These are phyloP conservation scores for Phytophthora sp. DNA, from an alignment of 352 stramenopile genomes.

Conservation along the genomic window DNA sequence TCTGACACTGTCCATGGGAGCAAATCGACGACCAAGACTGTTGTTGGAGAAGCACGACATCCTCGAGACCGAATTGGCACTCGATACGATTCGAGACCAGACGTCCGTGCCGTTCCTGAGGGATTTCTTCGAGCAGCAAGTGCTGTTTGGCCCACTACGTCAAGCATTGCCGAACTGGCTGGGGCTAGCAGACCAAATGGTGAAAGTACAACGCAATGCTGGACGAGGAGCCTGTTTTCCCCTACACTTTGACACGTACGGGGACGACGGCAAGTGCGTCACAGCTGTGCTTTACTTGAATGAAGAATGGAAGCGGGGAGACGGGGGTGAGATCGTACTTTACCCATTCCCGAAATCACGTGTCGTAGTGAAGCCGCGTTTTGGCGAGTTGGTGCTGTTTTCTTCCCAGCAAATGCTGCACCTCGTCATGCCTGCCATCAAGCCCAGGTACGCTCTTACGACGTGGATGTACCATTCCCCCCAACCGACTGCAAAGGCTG, in stretches of 20 bases:
- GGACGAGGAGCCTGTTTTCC: slow-evolving; percentile 84
- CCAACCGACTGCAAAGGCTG: slow-evolving; percentile 12
- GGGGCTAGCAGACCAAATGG: slow-evolving; percentile 53
- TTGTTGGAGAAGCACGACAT: slow-evolving; percentile 84
- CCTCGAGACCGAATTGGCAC: slow-evolving; percentile 79
- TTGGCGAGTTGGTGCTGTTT: slow-evolving; percentile 80
- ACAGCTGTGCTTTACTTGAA: slow-evolving; percentile 89
- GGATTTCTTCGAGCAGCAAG: slow-evolving; percentile 67
- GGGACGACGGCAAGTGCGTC: slow-evolving; percentile 82
- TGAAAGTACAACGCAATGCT: slow-evolving; percentile 86
- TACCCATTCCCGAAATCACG: slow-evolving; percentile 76
- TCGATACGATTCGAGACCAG: slow-evolving; percentile 36
- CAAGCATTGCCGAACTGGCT: slow-evolving; percentile 49
- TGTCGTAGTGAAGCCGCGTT: slow-evolving; percentile 56
- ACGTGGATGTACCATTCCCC: slow-evolving; percentile 72
- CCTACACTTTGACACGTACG: slow-evolving; percentile 87
- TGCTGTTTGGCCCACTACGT: slow-evolving; percentile 53
- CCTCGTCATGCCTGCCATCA: slow-evolving; percentile 59
- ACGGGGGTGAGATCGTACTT: slow-evolving; percentile 84
- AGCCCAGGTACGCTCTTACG: slow-evolving; percentile 65
- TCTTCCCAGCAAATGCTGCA: slow-evolving; percentile 84
- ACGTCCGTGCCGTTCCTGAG: slow-evolving; percentile 50
- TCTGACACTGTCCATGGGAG: not conserved
- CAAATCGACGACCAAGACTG: slow-evolving; percentile 37
- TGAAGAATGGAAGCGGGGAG: slow-evolving; percentile 64